phyloP scores from a whole-genome alignment of 495 filamentous ascomycete species.

The Neurospora sp. region DNA sequence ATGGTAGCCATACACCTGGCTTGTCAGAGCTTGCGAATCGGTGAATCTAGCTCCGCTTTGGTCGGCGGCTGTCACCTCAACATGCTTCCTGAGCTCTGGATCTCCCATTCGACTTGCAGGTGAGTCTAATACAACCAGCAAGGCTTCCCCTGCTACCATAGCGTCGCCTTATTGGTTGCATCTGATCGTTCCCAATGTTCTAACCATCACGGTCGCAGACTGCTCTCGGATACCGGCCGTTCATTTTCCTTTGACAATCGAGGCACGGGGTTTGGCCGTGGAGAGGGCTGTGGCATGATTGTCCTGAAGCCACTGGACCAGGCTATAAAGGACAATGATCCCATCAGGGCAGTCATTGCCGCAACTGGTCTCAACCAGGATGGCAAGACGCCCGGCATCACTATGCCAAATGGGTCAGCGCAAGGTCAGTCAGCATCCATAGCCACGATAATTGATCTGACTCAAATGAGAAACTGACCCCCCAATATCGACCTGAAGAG shows the following conservation, averaged over 20 bases:
- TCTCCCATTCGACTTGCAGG: slow-evolving; percentile 35
- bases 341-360: slow-evolving; percentile 53
- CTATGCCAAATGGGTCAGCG: slow-evolving; percentile 44
- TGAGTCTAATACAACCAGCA: slow-evolving; percentile 2
- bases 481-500: slow-evolving; percentile 14
- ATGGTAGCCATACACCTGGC: slow-evolving; percentile 57
- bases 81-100: slow-evolving; percentile 45
- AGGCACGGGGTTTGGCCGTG: slow-evolving; percentile 58
- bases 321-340: slow-evolving; percentile 45
- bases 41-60: slow-evolving; percentile 38
- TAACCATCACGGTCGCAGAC: slow-evolving; percentile 7
- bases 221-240: slow-evolving; percentile 56
- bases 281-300: slow-evolving; percentile 49
- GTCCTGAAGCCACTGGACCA: slow-evolving; percentile 52
- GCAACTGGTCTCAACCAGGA: slow-evolving; percentile 51
- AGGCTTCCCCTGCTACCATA: slow-evolving; percentile 27
- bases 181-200: slow-evolving; percentile 39
- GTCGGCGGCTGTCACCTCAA: slow-evolving; percentile 51
- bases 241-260: slow-evolving; percentile 51
- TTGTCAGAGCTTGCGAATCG: slow-evolving; percentile 64
- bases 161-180: slow-evolving; percentile 35
- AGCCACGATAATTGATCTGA: not conserved
- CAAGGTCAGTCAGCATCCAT: slow-evolving; percentile 33
- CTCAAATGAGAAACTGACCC: slow-evolving; percentile 7
- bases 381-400: slow-evolving; percentile 49